phyloP scores from a whole-genome alignment of 441 rosid species.

The Adansonia madagascariensis region DNA sequence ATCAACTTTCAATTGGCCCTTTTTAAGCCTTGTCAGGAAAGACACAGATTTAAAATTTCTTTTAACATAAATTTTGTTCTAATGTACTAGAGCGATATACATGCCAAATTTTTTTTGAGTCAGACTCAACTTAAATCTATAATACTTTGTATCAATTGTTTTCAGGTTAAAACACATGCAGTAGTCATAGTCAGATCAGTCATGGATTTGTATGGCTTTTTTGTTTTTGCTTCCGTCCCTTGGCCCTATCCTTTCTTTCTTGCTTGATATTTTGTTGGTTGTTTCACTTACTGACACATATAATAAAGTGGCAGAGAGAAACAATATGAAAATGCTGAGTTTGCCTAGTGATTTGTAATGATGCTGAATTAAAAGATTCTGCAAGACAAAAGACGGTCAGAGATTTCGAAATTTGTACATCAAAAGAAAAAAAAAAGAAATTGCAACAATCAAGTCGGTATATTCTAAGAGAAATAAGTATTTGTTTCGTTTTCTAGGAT shows the following conservation, averaged over 20 bases:
- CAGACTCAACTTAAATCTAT: constrained; percentile 40
- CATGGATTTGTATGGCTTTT: constrained; percentile 15
- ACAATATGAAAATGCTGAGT: background rate
- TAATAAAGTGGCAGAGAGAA: background rate
- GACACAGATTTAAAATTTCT: background rate
- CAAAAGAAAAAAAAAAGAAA: too few species aligned
- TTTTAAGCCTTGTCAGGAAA: constrained; percentile 21
- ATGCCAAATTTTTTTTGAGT: constrained; percentile 33
- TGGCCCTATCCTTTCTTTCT: constrained; percentile 13
- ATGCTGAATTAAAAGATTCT: background rate
- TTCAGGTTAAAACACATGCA: background rate
- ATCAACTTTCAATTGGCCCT: constrained; percentile 19
- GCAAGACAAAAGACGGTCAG: background rate
- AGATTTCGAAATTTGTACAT: background rate
- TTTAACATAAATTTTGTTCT: constrained; percentile 11
- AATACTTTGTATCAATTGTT: background rate
- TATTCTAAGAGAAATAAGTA: background rate
- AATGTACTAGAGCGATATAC: constrained; percentile 22
- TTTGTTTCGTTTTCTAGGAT: background rate
- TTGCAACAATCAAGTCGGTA: too few species aligned
- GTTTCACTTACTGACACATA: background rate
- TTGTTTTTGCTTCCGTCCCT: background rate
- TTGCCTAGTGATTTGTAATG: background rate
- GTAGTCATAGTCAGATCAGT: background rate
- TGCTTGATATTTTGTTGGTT: background rate